Evolutionary conservation across 306 rosid species (phyloP).

Genomic region (Dalbergia cultrata): DNA sequence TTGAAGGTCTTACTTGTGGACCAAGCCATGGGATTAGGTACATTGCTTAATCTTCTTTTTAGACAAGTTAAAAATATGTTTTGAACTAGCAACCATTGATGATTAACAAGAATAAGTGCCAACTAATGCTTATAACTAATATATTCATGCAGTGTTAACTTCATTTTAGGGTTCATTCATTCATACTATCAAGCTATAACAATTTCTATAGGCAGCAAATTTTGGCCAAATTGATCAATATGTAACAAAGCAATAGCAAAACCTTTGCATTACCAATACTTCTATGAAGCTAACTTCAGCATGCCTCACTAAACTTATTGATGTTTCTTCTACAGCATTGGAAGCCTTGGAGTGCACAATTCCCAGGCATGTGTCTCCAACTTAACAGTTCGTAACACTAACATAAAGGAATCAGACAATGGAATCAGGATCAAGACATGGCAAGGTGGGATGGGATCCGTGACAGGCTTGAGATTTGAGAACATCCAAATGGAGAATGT

Average conservation of each 20-base stretch:
- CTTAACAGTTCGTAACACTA: conserved; percentile 68
- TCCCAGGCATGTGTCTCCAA: conserved; percentile 92
- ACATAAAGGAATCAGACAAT: conserved; percentile 85
- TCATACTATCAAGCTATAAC: not conserved
- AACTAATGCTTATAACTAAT: not conserved
- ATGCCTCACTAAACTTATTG: conserved; percentile 12
- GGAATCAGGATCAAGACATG: conserved; percentile 95
- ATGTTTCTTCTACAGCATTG: conserved; percentile 73
- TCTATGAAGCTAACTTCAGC: not conserved
- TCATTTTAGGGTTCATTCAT: not conserved
- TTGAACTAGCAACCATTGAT: not conserved
- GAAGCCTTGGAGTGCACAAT: conserved; percentile 92
- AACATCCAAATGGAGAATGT: conserved; percentile 92
- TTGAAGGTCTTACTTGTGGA: conserved; percentile 89
- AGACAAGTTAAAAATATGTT: not conserved
- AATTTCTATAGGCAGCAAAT: not conserved
- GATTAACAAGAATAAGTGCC: not conserved
- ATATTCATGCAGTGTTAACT: not conserved
- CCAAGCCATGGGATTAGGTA: conserved; percentile 99
- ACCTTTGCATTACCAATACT: not conserved
- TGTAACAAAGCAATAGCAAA: not conserved
- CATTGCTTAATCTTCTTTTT: conserved; percentile 13
- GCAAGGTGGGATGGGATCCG: conserved; percentile 97
- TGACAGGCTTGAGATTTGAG: conserved; percentile 65
- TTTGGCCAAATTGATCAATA: not conserved